phyloP scores from a whole-genome alignment of 2,329 filamentous ascomycete genomes.

The Aspergillus nomiae region DNA sequence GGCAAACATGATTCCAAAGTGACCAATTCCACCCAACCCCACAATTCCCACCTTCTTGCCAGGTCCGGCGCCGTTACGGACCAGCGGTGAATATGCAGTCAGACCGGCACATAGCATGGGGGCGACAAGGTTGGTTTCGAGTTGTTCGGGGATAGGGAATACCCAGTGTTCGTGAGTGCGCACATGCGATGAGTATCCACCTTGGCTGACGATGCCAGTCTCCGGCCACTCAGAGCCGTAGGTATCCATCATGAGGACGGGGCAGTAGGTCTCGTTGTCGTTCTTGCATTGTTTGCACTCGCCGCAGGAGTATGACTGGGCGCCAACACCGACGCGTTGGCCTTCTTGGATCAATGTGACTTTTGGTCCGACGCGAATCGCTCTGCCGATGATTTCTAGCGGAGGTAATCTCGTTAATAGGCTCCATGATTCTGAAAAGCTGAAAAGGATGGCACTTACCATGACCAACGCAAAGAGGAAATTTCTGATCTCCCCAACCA shows the following conservation, averaged over 20 bases:
- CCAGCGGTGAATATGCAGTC: slow-evolving; percentile 76
- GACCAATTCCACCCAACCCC: slow-evolving; percentile 65
- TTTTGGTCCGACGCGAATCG: slow-evolving; percentile 66
- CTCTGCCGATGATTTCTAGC: slow-evolving; percentile 68
- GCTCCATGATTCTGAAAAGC: not conserved
- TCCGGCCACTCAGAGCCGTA: slow-evolving; percentile 57
- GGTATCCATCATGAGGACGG: slow-evolving; percentile 53
- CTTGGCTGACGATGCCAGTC: slow-evolving; percentile 66
- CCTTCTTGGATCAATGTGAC: slow-evolving; percentile 64
- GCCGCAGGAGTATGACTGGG: slow-evolving; percentile 66
- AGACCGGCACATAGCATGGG: slow-evolving; percentile 85
- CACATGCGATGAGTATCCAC: slow-evolving; percentile 69
- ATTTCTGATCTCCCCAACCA: slow-evolving; percentile 54
- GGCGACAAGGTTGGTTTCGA: slow-evolving; percentile 63
- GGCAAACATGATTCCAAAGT: slow-evolving; percentile 70
- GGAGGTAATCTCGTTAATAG: not conserved
- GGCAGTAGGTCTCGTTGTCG: slow-evolving; percentile 70
- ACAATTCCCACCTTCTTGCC: slow-evolving; percentile 54
- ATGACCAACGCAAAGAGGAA: slow-evolving; percentile 56
- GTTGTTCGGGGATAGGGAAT: slow-evolving; percentile 69
- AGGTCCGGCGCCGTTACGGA: slow-evolving; percentile 71
- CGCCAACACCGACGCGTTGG: slow-evolving; percentile 69
- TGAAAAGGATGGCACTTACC: slow-evolving; percentile 30
- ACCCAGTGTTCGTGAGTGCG: slow-evolving; percentile 75
- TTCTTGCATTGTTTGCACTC: slow-evolving; percentile 66